These are phyloP conservation scores for Huntiella abstrusa DNA, from an alignment of 2,329 filamentous ascomycete genomes.

Conservation along the genomic window DNA sequence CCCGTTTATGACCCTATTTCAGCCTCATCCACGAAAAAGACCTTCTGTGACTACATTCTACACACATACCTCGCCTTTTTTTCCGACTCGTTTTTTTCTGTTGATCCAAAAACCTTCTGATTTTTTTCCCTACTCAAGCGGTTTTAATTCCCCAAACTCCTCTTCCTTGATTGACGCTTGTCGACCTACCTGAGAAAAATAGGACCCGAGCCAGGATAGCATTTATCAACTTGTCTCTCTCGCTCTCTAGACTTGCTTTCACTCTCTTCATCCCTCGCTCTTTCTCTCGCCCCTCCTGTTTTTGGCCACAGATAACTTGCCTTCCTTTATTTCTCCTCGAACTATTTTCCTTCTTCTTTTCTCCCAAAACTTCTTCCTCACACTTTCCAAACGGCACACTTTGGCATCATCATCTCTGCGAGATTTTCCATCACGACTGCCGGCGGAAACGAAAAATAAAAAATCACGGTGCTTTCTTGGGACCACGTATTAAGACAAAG, in stretches of 20 bases:
- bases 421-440: conserved; percentile 1
- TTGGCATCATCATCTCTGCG: conserved; percentile 3
- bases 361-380: no score
- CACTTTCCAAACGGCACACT: background rate
- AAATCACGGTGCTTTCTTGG: background rate
- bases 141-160: conserved; percentile 5
- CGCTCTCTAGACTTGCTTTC: background rate
- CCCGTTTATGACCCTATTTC: no score
- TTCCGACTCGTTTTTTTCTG: no score
- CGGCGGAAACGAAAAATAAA: conserved; percentile 2
- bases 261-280: conserved; percentile 3
- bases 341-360: no score
- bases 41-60: no score
- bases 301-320: conserved; percentile 3
- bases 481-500: no score
- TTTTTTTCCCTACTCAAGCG: conserved; percentile 2
- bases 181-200: background rate
- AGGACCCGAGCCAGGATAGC: conserved; percentile 3
- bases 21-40: no score
- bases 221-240: conserved; percentile 2
- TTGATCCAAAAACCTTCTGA: background rate
- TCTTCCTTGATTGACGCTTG: background rate
- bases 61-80: no score
- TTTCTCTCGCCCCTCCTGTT: conserved; percentile 2
- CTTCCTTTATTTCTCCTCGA: background rate